Evolutionary conservation across 2,329 filamentous ascomycete genomes (phyloP).

Genomic region (Penicillium sp.): DNA sequence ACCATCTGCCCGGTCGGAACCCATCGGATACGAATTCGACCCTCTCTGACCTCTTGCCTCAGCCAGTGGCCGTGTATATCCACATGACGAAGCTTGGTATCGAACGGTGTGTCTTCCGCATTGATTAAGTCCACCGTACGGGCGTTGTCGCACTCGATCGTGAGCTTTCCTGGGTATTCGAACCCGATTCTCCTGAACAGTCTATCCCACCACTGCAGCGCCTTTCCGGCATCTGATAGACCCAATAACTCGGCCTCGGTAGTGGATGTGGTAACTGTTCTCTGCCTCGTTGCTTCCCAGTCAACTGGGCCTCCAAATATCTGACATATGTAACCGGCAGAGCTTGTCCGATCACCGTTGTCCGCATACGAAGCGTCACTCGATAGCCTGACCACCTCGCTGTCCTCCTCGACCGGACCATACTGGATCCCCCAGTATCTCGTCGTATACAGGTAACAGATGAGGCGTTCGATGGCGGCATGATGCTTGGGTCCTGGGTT

Average conservation of each 20-base stretch:
- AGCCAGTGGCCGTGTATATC: conserved; percentile 28
- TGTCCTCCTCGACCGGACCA: not conserved
- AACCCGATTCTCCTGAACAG: too few relatives aligned
- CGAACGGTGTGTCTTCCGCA: too few relatives aligned
- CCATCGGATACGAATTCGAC: not conserved
- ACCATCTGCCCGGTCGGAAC: not conserved
- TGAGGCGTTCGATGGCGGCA: not conserved
- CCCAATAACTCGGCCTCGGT: conserved; percentile 23
- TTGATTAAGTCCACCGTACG: too few relatives aligned
- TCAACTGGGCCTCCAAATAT: conserved; percentile 14
- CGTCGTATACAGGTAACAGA: not conserved
- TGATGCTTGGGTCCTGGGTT: conserved; percentile 1
- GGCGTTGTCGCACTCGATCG: too few relatives aligned
- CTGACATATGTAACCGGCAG: conserved; percentile 3
- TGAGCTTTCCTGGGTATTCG: too few relatives aligned
- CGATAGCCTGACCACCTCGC: not conserved
- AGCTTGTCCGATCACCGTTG: conserved; percentile 1
- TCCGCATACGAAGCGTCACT: conserved; percentile 1
- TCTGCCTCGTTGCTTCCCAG: conserved; percentile 17
- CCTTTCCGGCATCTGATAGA: too few relatives aligned
- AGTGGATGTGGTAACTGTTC: conserved; percentile 18
- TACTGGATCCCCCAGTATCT: not conserved
- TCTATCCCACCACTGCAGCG: too few relatives aligned
- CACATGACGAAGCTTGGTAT: too few relatives aligned
- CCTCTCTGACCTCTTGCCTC: conserved; percentile 13